Base-by-base conservation (phyloP, 768 basidiomycete species). In the Suillus cothurnatus region DNA sequence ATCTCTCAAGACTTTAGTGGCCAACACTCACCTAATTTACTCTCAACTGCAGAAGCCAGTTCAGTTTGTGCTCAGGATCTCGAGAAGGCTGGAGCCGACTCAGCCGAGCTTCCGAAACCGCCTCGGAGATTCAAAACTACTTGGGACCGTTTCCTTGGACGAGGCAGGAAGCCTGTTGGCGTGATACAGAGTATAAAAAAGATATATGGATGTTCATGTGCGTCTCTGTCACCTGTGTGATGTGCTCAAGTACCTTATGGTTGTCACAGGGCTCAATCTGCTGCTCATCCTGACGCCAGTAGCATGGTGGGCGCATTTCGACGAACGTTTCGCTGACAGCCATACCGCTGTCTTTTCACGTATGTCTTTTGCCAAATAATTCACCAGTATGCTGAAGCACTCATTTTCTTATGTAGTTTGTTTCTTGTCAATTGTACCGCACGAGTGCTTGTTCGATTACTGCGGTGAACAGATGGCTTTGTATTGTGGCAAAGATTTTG, bases 391-490 rank as follows among this genome's bases (percentile, higher is more conserved):
- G n/a, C n/a, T n/a, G n/a, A n/a, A 64, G 23, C 11, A 41, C 41
- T 47, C 60, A 47, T 49, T 28, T 57, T 41, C 39, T 43, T 3
- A 7, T 21, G 28, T 59, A 90, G 88, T 92, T 7, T 86, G 82
- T 64, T 89, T 91, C 72, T 76, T 90, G 57, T 79, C 86, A 6
- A 88, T 92, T 63, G 80, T 92, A 8, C 86, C 90, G 9, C 80
- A 91, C 7, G 88, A 90, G 66, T 79, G 82, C 59, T 69, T 90
- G 1, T 87, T 90, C 68, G 90, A 92, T 67, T 92, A 81, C 77
- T 86, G 86, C 47, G 83, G 81, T 12, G 89, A 71, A 81, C 85
- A 76, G 79, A 75, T 85, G 65, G 78, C 82, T 0, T 65, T 84
- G 58, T 87, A 85, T 68, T 80, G 80, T 19, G 85, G 86, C 34